Evolutionary conservation across 2,329 filamentous ascomycete species (phyloP).

Genomic region (Phaeomoniella chlamydospora): DNA sequence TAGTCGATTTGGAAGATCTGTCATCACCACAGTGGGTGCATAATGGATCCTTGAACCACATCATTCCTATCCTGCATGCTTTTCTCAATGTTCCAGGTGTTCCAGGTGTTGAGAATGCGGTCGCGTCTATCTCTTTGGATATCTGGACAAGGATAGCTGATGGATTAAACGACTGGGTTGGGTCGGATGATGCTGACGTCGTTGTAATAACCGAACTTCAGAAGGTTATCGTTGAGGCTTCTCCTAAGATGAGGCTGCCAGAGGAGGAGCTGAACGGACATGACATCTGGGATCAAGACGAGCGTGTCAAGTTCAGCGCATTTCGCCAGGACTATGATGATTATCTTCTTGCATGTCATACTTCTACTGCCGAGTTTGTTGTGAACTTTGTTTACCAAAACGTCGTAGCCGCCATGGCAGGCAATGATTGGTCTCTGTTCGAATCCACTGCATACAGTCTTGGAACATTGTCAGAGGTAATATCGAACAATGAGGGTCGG

Average conservation of each 20-base stretch:
- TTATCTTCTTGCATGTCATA: conserved; percentile 27
- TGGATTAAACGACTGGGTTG: conserved; percentile 17
- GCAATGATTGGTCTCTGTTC: conserved; percentile 16
- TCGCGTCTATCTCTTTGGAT: conserved; percentile 21
- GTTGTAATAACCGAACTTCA: conserved; percentile 7
- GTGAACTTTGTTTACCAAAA: background rate
- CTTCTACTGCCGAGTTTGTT: conserved; percentile 12
- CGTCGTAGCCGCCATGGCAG: background rate
- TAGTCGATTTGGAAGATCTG: conserved; percentile 18
- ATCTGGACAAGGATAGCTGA: conserved; percentile 27
- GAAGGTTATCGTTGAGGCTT: background rate
- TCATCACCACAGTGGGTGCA: conserved; percentile 24
- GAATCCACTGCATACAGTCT: conserved; percentile 29
- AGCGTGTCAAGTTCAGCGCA: conserved; percentile 24
- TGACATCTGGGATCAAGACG: conserved; percentile 23
- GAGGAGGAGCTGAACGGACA: conserved; percentile 13
- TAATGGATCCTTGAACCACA: conserved; percentile 15
- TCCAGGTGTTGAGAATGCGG: conserved; percentile 23
- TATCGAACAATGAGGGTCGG: background rate
- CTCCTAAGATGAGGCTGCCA: conserved; percentile 10
- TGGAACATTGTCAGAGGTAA: conserved; percentile 22
- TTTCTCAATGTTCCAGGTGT: conserved; percentile 24
- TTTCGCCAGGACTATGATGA: conserved; percentile 30
- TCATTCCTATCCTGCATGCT: conserved; percentile 21
- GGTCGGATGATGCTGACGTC: conserved; percentile 14